These are phyloP conservation scores for Adansonia gregorii DNA, from an alignment of 441 rosid genomes.

Conservation along the genomic window DNA sequence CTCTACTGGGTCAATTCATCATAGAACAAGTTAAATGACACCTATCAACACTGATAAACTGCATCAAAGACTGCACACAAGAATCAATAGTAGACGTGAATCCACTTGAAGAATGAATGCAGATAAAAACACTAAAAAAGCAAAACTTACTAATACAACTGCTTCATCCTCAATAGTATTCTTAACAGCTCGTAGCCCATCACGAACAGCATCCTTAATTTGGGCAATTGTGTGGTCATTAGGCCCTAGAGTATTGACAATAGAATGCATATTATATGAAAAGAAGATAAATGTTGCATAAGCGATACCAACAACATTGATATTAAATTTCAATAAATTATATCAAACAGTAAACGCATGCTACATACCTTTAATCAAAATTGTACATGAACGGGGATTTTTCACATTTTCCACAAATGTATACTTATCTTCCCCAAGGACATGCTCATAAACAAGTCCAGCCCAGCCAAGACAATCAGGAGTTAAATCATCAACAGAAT, in stretches of 20 bases:
- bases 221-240: conserved; percentile 97
- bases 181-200: conserved; percentile 92
- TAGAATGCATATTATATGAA: conserved; percentile 7
- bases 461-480: conserved; percentile 55
- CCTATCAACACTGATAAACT: neutral
- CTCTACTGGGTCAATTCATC: neutral
- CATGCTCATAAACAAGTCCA: conserved; percentile 90
- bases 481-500: conserved; percentile 79
- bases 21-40: neutral
- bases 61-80: neutral
- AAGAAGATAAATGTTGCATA: neutral
- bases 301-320: neutral
- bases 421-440: conserved; percentile 94
- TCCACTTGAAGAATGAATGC: neutral
- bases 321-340: neutral
- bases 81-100: neutral
- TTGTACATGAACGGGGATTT: conserved; percentile 86
- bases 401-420: conserved; percentile 94
- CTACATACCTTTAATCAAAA: conserved; percentile 79
- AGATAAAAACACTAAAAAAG: neutral
- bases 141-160: conserved; percentile 69
- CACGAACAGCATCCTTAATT: conserved; percentile 42
- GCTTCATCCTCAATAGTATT: conserved; percentile 95
- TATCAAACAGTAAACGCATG: neutral
- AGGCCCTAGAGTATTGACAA: conserved; percentile 60